These are phyloP conservation scores for Yamadazyma atlantica DNA, from an alignment of 1,139 yeast species.

Conservation along the genomic window DNA sequence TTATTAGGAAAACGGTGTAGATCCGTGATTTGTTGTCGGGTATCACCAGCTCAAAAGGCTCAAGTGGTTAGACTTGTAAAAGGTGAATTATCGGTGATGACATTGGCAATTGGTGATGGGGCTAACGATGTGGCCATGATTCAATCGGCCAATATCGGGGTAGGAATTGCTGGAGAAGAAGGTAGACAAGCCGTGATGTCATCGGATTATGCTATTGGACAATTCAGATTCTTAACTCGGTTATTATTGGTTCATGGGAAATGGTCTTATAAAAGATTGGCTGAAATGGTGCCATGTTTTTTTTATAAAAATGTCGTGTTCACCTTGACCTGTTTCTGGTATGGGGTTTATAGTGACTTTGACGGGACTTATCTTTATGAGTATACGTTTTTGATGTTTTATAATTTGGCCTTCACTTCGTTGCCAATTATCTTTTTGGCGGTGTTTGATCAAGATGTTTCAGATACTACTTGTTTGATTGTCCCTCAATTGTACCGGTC, in stretches of 20 bases:
- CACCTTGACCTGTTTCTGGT: conserved; percentile 63
- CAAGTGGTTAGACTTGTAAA: conserved; percentile 55
- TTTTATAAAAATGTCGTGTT: conserved; percentile 63
- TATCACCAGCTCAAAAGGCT: conserved; percentile 66
- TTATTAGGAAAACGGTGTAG: conserved; percentile 59
- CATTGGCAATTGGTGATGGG: conserved; percentile 67
- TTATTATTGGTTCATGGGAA: conserved; percentile 60
- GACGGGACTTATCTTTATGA: conserved; percentile 65
- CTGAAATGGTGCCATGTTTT: conserved; percentile 66
- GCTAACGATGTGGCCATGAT: conserved; percentile 72
- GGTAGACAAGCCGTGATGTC: conserved; percentile 71
- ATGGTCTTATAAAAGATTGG: conserved; percentile 63
- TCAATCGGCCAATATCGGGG: conserved; percentile 65
- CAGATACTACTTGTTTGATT: conserved; percentile 53
- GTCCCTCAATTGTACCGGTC: conserved; percentile 60
- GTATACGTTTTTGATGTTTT: conserved; percentile 63
- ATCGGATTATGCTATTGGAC: conserved; percentile 66
- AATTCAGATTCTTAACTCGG: conserved; percentile 55
- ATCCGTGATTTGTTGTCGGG: conserved; percentile 64
- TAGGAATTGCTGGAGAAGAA: conserved; percentile 70
- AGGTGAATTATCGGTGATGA: conserved; percentile 52
- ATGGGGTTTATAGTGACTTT: conserved; percentile 54
- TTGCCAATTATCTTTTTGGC: conserved; percentile 61
- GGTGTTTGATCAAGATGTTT: conserved; percentile 61
- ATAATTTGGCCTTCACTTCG: conserved; percentile 64